These are phyloP conservation scores for Leishmania turanica DNA, from an alignment of 208 protist genomes.

Conservation along the genomic window DNA sequence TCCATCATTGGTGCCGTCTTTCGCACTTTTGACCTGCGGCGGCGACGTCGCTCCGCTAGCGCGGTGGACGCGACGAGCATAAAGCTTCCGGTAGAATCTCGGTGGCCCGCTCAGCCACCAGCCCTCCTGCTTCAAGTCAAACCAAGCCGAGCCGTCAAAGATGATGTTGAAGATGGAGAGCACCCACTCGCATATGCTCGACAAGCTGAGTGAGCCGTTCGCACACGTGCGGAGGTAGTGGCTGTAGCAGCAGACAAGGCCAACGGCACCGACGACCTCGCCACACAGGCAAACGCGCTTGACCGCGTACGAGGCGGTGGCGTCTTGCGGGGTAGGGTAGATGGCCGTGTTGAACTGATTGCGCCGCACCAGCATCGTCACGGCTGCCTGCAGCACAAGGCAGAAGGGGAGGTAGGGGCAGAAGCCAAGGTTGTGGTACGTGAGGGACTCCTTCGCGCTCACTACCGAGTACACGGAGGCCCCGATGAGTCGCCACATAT, in stretches of 20 bases:
- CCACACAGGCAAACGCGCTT: constrained; percentile 56
- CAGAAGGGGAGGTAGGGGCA: constrained; percentile 58
- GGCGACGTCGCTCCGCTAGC: neutral
- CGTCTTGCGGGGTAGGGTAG: constrained; percentile 52
- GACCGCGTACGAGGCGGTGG: constrained; percentile 32
- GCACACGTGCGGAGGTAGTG: constrained; percentile 65
- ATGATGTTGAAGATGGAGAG: constrained; percentile 66
- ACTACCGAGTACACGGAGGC: constrained; percentile 65
- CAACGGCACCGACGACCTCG: constrained; percentile 35
- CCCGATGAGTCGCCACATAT: constrained; percentile 47
- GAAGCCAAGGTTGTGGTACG: constrained; percentile 71
- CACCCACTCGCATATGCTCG: constrained; percentile 75
- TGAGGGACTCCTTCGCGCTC: constrained; percentile 52
- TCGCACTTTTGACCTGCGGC: neutral
- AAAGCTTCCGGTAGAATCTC: constrained; percentile 37
- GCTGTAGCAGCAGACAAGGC: constrained; percentile 58
- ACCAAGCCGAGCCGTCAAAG: constrained; percentile 67
- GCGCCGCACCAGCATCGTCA: constrained; percentile 42
- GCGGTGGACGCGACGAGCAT: neutral
- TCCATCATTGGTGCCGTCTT: neutral
- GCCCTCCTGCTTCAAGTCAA: constrained; percentile 64
- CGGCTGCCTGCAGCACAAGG: constrained; percentile 50
- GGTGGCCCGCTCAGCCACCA: constrained; percentile 65
- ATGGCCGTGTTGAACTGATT: constrained; percentile 62
- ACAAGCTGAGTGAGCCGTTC: constrained; percentile 60